Percentiles rank a stretch among this genome's conserved stretches.
Evolutionary conservation across 805 yeast species (phyloP).

Genomic region (Cyberlindnera mycetangii): DNA sequence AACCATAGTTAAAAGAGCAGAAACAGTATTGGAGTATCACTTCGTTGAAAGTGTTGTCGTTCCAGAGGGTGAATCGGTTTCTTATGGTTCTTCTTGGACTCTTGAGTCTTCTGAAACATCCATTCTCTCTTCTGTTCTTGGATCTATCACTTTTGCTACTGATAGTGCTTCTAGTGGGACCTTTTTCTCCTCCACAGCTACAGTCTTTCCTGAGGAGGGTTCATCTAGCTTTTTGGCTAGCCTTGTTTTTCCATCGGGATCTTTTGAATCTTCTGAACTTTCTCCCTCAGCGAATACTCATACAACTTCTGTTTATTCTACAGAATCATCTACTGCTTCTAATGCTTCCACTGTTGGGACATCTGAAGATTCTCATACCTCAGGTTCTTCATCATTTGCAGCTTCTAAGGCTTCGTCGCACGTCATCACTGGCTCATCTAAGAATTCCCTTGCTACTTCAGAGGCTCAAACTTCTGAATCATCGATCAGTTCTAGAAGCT

Average conservation of each 20-base stretch:
- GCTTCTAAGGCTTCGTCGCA: too few species aligned
- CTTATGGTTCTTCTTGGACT: not conserved
- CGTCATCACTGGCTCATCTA: too few species aligned
- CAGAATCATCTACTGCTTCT: not conserved
- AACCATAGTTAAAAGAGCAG: not conserved
- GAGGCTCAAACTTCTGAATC: too few species aligned
- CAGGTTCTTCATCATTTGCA: not conserved
- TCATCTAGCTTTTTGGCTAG: not conserved
- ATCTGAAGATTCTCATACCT: not conserved
- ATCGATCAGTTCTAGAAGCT: too few species aligned
- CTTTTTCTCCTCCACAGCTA: not conserved
- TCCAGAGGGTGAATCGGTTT: not conserved
- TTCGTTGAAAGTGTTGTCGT: not conserved
- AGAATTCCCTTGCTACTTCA: not conserved
- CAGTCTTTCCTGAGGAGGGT: not conserved
- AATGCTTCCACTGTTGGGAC: not conserved
- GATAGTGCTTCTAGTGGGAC: not conserved
- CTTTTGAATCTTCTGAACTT: too few species aligned
- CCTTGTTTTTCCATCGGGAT: too few species aligned
- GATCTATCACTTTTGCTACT: not conserved
- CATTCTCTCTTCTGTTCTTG: not conserved
- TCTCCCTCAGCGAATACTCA: not conserved
- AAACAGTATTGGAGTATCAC: not conserved
- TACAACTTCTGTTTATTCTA: not conserved
- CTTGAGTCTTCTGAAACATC: not conserved